phyloP scores from a whole-genome alignment of 2,329 filamentous ascomycete species.

The Ascochyta lentis region DNA sequence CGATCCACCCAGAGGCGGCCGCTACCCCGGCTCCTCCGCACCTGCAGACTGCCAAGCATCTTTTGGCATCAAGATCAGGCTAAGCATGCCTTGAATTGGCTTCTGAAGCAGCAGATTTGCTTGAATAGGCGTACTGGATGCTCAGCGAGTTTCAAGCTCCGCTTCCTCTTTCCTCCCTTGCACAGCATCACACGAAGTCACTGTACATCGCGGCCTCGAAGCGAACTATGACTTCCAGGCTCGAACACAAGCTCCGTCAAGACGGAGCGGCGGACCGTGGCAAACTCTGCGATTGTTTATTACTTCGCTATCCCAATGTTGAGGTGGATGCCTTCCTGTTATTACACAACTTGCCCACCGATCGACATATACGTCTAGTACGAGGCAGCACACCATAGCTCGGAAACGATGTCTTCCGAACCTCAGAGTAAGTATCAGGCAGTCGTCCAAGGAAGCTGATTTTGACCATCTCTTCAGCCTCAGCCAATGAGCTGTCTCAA shows the following conservation, averaged over 20 bases:
- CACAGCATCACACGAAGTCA: constrained; percentile 20
- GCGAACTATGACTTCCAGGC: constrained; percentile 22
- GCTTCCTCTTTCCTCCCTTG: constrained; percentile 24
- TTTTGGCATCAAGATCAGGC: constrained; percentile 24
- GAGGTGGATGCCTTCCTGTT: constrained; percentile 28
- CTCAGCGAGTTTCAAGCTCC: constrained; percentile 42
- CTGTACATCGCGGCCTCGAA: constrained; percentile 13
- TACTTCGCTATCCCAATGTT: constrained; percentile 37
- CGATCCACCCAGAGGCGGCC: background rate
- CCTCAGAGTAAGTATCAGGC: constrained; percentile 39
- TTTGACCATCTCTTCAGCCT: constrained; percentile 38
- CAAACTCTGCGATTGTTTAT: constrained; percentile 41
- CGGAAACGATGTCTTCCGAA: constrained; percentile 42
- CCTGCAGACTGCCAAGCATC: constrained; percentile 32
- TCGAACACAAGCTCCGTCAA: constrained; percentile 18
- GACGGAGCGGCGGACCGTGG: constrained; percentile 22
- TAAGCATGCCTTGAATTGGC: constrained; percentile 21
- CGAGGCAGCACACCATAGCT: constrained; percentile 20
- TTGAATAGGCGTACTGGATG: constrained; percentile 19
- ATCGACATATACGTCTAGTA: constrained; percentile 24
- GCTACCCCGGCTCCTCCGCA: constrained; percentile 22
- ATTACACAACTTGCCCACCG: constrained; percentile 33
- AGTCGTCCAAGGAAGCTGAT: constrained; percentile 12
- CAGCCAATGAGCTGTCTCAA: constrained; percentile 30
- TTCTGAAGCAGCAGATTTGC: constrained; percentile 13